Percentiles rank a stretch among this genome's conserved stretches.
These are phyloP conservation scores for Calendula officinalis DNA, from an alignment of 129 eudicot genomes.

Conservation along the genomic window DNA sequence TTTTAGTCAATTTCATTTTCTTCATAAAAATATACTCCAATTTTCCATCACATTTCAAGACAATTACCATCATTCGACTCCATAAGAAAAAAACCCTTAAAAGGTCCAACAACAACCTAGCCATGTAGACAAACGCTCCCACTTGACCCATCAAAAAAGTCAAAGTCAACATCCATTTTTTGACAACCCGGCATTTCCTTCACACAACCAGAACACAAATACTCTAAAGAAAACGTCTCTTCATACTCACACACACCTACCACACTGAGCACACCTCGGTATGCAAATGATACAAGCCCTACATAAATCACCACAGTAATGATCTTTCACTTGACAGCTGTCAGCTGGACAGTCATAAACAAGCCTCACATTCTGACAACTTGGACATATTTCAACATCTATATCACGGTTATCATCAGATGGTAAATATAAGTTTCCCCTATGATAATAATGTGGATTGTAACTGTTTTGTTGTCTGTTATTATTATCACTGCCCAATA, in stretches of 20 bases:
- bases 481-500: constrained; percentile 35
- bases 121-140: neutral
- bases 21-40: neutral
- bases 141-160: neutral
- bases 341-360: constrained; percentile 80
- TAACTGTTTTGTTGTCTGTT: constrained; percentile 18
- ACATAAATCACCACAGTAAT: constrained; percentile 32
- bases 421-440: constrained; percentile 45
- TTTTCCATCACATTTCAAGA: constrained; percentile 13
- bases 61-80: neutral
- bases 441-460: constrained; percentile 48
- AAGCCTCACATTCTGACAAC: constrained; percentile 68
- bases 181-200: constrained; percentile 35
- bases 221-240: constrained; percentile 69
- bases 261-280: constrained; percentile 68
- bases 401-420: constrained; percentile 75
- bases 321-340: constrained; percentile 53
- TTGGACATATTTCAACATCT: constrained; percentile 74
- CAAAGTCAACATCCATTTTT: constrained; percentile 26
- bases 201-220: constrained; percentile 55
- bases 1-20: neutral
- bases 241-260: constrained; percentile 68
- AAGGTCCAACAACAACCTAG: constrained; percentile 1
- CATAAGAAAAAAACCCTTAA: neutral
- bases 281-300: constrained; percentile 87